phyloP scores from a whole-genome alignment of 1,139 yeast genomes.

The Yamadazyma diddensiae region DNA sequence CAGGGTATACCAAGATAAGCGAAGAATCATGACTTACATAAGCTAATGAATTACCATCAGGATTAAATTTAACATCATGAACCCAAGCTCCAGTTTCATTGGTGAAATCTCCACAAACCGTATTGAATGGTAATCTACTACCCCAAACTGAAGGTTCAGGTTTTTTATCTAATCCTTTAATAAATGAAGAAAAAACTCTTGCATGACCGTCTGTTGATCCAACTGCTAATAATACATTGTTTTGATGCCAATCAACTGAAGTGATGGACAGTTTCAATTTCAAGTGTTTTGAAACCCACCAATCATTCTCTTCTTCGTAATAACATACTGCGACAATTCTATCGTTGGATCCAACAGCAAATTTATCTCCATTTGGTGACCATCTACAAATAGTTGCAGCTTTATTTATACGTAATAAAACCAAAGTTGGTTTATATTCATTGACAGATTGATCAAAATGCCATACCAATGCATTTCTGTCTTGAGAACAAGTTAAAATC shows the following conservation, averaged over 20 bases:
- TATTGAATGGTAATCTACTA: slow-evolving; percentile 90
- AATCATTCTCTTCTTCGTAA: slow-evolving; percentile 92
- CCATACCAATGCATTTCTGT: slow-evolving; percentile 97
- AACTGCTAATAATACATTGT: slow-evolving; percentile 80
- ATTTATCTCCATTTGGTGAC: slow-evolving; percentile 91
- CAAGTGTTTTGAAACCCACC: slow-evolving; percentile 99
- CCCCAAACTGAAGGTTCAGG: slow-evolving; percentile 92
- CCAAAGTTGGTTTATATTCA: slow-evolving; percentile 80
- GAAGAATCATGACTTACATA: slow-evolving; percentile 80
- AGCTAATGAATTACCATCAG: slow-evolving; percentile 73
- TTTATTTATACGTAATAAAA: slow-evolving; percentile 83
- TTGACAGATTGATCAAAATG: slow-evolving; percentile 53
- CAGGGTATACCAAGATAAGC: slow-evolving; percentile 72
- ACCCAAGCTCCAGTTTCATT: slow-evolving; percentile 85
- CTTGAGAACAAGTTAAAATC: slow-evolving; percentile 96
- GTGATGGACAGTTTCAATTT: slow-evolving; percentile 86
- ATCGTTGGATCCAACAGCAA: slow-evolving; percentile 97
- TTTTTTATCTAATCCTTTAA: slow-evolving; percentile 84
- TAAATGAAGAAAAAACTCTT: slow-evolving; percentile 87
- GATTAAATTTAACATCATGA: slow-evolving; percentile 86
- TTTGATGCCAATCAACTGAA: slow-evolving; percentile 91
- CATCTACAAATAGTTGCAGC: slow-evolving; percentile 93
- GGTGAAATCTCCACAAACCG: slow-evolving; percentile 82
- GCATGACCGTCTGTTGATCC: slow-evolving; percentile 97
- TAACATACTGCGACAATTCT: slow-evolving; percentile 93